phyloP scores from a whole-genome alignment of 2,329 filamentous ascomycete genomes.

The Graphilbum ipis-grandicollis region DNA sequence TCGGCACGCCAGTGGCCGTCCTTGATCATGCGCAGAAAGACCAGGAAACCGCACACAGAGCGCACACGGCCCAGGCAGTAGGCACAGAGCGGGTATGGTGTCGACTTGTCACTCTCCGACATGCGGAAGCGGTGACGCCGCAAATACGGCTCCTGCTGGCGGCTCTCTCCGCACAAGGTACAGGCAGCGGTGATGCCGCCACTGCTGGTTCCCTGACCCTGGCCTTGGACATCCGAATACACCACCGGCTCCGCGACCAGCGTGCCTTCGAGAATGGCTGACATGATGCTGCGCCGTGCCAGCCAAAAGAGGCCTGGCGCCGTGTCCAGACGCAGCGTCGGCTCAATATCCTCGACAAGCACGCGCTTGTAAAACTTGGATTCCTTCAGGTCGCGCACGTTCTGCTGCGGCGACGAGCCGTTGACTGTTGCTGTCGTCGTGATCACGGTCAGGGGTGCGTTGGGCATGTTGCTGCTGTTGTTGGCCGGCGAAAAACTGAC shows the following conservation, averaged over 20 bases:
- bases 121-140: conserved; percentile 80
- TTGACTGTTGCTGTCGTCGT: conserved; percentile 3
- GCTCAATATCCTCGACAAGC: conserved; percentile 81
- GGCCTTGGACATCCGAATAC: conserved; percentile 16
- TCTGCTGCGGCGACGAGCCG: conserved; percentile 17
- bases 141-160: conserved; percentile 52
- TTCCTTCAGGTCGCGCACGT: conserved; percentile 46
- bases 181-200: conserved; percentile 30
- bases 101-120: conserved; percentile 70
- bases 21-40: conserved; percentile 78
- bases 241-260: conserved; percentile 82
- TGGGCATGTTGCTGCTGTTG: conserved; percentile 6
- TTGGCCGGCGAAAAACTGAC: conserved; percentile 27
- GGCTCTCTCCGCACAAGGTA: conserved; percentile 72
- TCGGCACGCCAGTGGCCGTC: conserved; percentile 84
- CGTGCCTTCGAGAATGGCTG: conserved; percentile 66
- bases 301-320: conserved; percentile 91
- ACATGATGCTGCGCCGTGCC: conserved; percentile 68
- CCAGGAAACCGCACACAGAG: conserved; percentile 81
- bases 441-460: conserved; percentile 4
- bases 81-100: conserved; percentile 75
- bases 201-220: too few relatives aligned
- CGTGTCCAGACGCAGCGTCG: conserved; percentile 73
- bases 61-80: conserved; percentile 75
- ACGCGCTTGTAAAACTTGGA: conserved; percentile 88